Base-by-base conservation (phyloP, 1,284 basidiomycete species). In the Singerocomus inundabilis region DNA sequence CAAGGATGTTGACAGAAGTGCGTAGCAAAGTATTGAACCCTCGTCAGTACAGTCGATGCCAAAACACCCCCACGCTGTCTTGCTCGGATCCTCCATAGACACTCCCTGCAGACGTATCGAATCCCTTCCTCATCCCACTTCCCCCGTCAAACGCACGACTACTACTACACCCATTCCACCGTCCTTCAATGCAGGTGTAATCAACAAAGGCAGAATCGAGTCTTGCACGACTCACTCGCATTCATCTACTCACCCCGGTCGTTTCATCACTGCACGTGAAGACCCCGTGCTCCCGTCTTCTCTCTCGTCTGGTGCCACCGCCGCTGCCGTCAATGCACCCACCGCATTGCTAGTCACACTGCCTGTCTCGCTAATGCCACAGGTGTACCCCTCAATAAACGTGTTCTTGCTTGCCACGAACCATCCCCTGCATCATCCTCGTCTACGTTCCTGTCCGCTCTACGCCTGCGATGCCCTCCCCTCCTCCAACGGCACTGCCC, bases 321-420 rank as follows among this genome's bases (percentile, higher is more conserved):
- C 79, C 4, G 73, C 78, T 12, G 28, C 60, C 0, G 53, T 54
- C 36, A 59, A 36, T 9, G 46, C 58, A 2, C 51, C 39, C 6
- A 37, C 41, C 6, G 45, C 61, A 12, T 90, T 85, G 0, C 88
- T 88, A 1, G 82, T 0, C 88, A 91, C 60, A 88, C 88, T 0
- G 84, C 85, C 3, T 80, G 88, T 28, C 77, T 91, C 21, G 84
- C 80, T 8, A 82, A 78, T 2, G 88, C 88, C 1, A 79, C 87
- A 0, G 88, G 87, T 26, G 77, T 91, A 7, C 81, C 83, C 11
- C 69, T 88, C 44, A 86, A 85, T 58, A 80, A 83, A 25, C 84
- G 88, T 28, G 82, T 92, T 21, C 75, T 92, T 5, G 81, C 85
- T 2, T 92, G 89, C 65, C 84, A 89, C 60, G 86, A 91, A 62